Evolutionary conservation across 2,329 filamentous ascomycete species (phyloP).

Genomic region (Cladosporium velox): DNA sequence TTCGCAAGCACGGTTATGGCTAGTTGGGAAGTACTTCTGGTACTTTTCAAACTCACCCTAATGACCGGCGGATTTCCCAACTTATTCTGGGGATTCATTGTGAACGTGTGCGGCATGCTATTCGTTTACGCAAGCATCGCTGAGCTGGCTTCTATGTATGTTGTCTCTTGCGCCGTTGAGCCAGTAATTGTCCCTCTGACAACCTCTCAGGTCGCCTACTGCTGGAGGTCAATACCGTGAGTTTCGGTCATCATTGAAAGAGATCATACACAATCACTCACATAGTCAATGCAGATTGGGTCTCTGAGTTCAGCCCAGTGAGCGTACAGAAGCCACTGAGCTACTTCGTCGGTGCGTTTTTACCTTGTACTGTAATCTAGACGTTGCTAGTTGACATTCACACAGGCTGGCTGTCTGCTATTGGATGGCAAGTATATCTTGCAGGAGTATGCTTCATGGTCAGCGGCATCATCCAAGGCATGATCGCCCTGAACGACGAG

Average conservation of each 20-base stretch:
- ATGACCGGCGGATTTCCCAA: conserved; percentile 17
- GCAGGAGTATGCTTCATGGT: conserved; percentile 48
- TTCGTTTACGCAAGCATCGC: conserved; percentile 20
- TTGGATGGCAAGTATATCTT: conserved; percentile 43
- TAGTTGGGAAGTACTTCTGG: conserved; percentile 18
- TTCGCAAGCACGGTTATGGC: conserved; percentile 21
- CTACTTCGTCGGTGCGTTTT: conserved; percentile 40
- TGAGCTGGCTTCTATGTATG: conserved; percentile 21
- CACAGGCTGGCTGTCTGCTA: conserved; percentile 41
- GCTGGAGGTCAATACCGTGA: conserved; percentile 34
- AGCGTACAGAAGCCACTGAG: conserved; percentile 45
- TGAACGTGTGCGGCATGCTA: conserved; percentile 21
- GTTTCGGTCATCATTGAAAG: not conserved
- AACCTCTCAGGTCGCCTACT: conserved; percentile 14
- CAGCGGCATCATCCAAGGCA: conserved; percentile 48
- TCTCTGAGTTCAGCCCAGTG: conserved; percentile 45
- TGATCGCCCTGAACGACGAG: conserved; percentile 48
- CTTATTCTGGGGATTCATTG: conserved; percentile 25
- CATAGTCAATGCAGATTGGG: conserved; percentile 31
- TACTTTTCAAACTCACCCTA: conserved; percentile 17
- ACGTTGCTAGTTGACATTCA: not conserved
- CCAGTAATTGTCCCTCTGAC: not conserved
- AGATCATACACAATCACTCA: not conserved
- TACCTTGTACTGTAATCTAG: not conserved
- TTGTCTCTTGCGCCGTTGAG: not conserved